A percentile compares a stretch with the other conserved stretches of the same genome.
phyloP scores from a whole-genome alignment of 192 early-diverging fungal genomes.

The Gryganskiella cystojenkinii region DNA sequence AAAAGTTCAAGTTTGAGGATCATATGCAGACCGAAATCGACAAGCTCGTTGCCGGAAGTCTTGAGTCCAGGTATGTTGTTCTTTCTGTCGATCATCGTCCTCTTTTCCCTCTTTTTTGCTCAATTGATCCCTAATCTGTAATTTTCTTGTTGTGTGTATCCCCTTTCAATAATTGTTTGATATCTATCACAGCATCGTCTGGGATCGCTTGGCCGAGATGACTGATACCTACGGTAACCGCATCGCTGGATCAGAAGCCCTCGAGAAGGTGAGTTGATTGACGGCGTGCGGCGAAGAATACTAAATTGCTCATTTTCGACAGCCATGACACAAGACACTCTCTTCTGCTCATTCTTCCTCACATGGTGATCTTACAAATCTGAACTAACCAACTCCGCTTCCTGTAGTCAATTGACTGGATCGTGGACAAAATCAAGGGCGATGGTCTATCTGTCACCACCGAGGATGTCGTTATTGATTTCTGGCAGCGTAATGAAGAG shows the following conservation, averaged over 20 bases:
- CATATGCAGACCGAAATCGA: conserved; percentile 39
- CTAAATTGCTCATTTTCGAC: not conserved
- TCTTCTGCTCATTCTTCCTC: not conserved
- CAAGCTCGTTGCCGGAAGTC: conserved; percentile 40
- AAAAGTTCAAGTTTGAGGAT: conserved; percentile 34
- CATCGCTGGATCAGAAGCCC: conserved; percentile 59
- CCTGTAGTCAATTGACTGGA: conserved; percentile 61
- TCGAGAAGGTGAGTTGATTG: conserved; percentile 52
- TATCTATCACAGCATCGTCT: conserved; percentile 33
- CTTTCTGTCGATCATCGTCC: not conserved
- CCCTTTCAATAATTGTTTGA: not conserved
- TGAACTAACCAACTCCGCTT: not conserved
- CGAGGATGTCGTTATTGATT: conserved; percentile 63
- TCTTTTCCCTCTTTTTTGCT: not conserved
- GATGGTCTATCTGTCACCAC: conserved; percentile 61
- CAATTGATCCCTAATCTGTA: not conserved
- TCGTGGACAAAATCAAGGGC: conserved; percentile 55
- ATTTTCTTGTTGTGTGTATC: no score
- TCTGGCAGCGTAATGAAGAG: conserved; percentile 65
- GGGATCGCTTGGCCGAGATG: no score
- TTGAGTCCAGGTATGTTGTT: conserved; percentile 34
- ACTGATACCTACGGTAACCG: conserved; percentile 69
- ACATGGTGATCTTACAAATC: no score
- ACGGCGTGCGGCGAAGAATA: not conserved
- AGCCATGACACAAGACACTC: not conserved